phyloP scores from a whole-genome alignment of 2,329 filamentous ascomycete species.

The Aspergillus pseudonomiae region DNA sequence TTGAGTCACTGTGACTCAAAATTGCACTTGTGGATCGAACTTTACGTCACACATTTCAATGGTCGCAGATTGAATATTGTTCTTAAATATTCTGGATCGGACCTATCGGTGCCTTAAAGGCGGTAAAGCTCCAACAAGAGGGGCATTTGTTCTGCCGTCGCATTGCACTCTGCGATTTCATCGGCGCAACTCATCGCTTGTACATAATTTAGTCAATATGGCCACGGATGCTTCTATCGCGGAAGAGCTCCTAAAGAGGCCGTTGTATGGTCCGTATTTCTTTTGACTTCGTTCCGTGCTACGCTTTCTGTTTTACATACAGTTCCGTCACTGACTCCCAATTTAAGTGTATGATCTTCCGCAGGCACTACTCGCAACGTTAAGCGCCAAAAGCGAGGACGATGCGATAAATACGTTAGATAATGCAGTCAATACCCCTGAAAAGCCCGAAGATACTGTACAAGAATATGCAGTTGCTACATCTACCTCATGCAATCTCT shows the following conservation, averaged over 20 bases:
- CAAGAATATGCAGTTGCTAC: constrained; percentile 48
- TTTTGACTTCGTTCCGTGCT: not conserved
- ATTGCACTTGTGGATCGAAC: not conserved
- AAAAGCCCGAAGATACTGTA: constrained; percentile 37
- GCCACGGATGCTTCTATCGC: constrained; percentile 26
- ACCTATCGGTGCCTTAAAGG: not conserved
- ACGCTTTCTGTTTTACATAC: not conserved
- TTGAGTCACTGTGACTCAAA: not conserved
- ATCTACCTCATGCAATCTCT: constrained; percentile 80
- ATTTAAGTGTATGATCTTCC: constrained; percentile 80
- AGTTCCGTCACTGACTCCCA: constrained; percentile 21
- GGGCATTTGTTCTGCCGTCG: constrained; percentile 5
- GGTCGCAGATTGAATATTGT: not conserved
- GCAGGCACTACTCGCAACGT: constrained; percentile 68
- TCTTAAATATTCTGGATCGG: not conserved
- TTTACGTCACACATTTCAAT: not conserved
- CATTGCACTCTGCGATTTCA: not conserved
- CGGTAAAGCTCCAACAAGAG: constrained; percentile 1
- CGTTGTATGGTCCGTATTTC: constrained; percentile 50
- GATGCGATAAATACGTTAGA: constrained; percentile 31
- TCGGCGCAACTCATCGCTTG: not conserved
- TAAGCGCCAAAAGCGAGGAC: constrained; percentile 60
- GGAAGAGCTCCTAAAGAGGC: constrained; percentile 50
- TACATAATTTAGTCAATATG: constrained; percentile 14
- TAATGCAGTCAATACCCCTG: constrained; percentile 23